These are phyloP conservation scores for Corymbia calophylla DNA, from an alignment of 441 rosid species.

Conservation along the genomic window DNA sequence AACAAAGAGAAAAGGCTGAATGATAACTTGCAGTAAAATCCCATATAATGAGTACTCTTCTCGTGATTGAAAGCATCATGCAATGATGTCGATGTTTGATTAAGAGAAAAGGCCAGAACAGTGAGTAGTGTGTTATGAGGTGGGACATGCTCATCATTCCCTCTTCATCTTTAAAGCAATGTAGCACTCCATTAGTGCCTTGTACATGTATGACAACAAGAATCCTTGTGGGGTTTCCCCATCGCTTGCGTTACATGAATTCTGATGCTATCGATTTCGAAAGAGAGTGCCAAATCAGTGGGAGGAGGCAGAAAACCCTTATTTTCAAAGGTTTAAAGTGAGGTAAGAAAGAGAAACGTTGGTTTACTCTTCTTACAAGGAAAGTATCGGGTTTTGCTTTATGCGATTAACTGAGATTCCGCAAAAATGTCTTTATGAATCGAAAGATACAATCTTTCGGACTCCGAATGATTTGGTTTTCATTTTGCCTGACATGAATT, in stretches of 20 bases:
- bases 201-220: neutral
- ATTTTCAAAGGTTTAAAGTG: conserved; percentile 10
- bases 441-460: conserved; percentile 15
- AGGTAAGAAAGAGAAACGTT: neutral
- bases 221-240: conserved; percentile 1
- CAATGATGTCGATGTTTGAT: neutral
- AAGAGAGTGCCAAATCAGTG: conserved; percentile 44
- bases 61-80: neutral
- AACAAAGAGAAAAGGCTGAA: neutral
- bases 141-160: neutral
- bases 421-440: conserved; percentile 7
- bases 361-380: conserved; percentile 52
- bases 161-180: neutral
- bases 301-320: conserved; percentile 15
- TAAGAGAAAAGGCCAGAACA: neutral
- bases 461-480: conserved; percentile 32
- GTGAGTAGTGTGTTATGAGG: neutral
- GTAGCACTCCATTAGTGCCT: neutral
- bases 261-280: neutral
- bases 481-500: conserved; percentile 25
- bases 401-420: conserved; percentile 18
- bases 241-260: neutral
- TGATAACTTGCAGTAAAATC: neutral
- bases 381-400: conserved; percentile 60
- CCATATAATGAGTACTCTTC: neutral